These are phyloP conservation scores for carrot (Daucus carota) DNA, from an alignment of 129 eudicot genomes.

Conservation along the genomic window DH1_v3.0 NC_030383.2:6485501-6486000, in stretches of 20 bases:
- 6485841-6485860: neutral
- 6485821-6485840: neutral
- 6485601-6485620: neutral
- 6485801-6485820: neutral
- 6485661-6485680: neutral
- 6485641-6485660: neutral
- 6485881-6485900: conserved; percentile 94
- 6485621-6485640: neutral
- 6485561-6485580: neutral
- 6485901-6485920: conserved; percentile 92
- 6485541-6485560: neutral
- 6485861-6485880: conserved; percentile 20
- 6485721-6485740: neutral
- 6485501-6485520: neutral
- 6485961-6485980: conserved; percentile 99
- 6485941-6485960: conserved; percentile 63
- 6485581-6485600: neutral
- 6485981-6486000: conserved; percentile 64
- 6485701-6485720: neutral
- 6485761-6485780: neutral
- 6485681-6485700: neutral
- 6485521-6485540: neutral
- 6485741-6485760: neutral
- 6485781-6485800: neutral
- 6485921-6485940: conserved; percentile 97